Evolutionary conservation across 805 yeast species (phyloP), one percentile per base, ranked within the genome.

Genomic region (Schizosaccharomyces japonicus): DNA sequence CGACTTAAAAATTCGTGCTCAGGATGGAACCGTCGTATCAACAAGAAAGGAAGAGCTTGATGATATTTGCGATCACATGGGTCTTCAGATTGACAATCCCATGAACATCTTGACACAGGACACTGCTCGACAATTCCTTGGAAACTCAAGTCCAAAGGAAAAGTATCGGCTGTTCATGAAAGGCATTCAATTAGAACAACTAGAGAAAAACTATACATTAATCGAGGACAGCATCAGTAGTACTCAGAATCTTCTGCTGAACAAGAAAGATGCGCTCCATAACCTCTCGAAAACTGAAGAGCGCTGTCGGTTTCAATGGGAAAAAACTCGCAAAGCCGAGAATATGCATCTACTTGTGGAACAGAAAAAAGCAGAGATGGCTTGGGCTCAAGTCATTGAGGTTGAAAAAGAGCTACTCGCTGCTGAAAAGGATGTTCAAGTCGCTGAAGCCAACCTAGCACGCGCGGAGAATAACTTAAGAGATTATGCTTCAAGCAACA

Each of bases 21-120:
- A 63, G 39, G 56, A 53, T 2, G 77, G 78, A 1, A 68, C 64
- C 47, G 66, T 66, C 2, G 61, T 80, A 0, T 72, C 84, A 1
- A 66, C 64, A 13, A 79, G 76, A 55, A 78, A 75, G 50, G 66
- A 68, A 28, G 79, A 76, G 11, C 61, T 90, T 28, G 82, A 75
- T 52, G 71, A 70, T 4, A 76, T 90, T 2, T 62, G 84, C 44
- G 75, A 72, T 52, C 71, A 69, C 52, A 83, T 78, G 57, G 75
- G 78, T 42, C 76, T 87, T 39, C 76, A 81, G 4, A 78, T 90
- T 25, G 85, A 76, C 55, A 90, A 90, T 55, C 95, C 95, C 4
- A 73, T 90, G 72, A 80, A 94, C 1, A 80, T 90, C 56, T 66
- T 90, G 46, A 82, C 94, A 1, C 99, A 90, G 60, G 95, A 90